Evolutionary conservation across 2,329 filamentous ascomycete genomes (phyloP), one percentile per base, ranked within the genome.

Genomic region (Seiridium cupressi): DNA sequence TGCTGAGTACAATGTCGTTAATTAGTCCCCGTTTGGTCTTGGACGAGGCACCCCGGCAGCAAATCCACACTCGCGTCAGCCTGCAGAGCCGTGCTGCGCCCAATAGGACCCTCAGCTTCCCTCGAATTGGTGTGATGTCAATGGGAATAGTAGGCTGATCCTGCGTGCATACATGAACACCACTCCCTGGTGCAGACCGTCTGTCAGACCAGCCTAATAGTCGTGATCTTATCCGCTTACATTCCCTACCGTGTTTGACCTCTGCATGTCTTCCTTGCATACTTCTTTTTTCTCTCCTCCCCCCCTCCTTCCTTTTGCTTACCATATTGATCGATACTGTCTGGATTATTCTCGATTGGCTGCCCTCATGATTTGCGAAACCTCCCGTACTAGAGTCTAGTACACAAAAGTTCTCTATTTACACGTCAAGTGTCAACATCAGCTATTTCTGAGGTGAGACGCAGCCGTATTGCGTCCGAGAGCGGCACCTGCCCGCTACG

Each of bases 61-160:
- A 34, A 53, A 35, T 35, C 49, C 49, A 18, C 49, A 53, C 9
- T 53, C 49, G 18, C 49, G 51, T 55, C 51, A 55, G 51, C 51
- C 51, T 55, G 51, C 26, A 38, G 40, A 44, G 9, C 36, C 38
- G n/a, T 44, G 51, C 51, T 44, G 38, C 51, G 38, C 51, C 51
- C 36, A 55, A 44, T 44, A 35, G 38, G n/a, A 44, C 36, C 13
- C 18, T 55, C 36, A 44, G 36, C 51, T 35, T 10, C 31, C 38
- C 18, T 31, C 51, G 38, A 55, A 38, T 55, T 55, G 51, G 51
- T 55, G 51, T 55, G 51, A 55, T 55, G 51, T 55, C 51, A 55
- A 55, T 34, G 51, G 51, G 51, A 4, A 34, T 34, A 42, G 51
- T 55, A 55, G 36, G 51, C 36, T 55, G 51, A 55, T 55, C 51